These are phyloP conservation scores for Boletus eberwhitei DNA, from an alignment of 768 basidiomycete genomes.

Conservation along the genomic window DNA sequence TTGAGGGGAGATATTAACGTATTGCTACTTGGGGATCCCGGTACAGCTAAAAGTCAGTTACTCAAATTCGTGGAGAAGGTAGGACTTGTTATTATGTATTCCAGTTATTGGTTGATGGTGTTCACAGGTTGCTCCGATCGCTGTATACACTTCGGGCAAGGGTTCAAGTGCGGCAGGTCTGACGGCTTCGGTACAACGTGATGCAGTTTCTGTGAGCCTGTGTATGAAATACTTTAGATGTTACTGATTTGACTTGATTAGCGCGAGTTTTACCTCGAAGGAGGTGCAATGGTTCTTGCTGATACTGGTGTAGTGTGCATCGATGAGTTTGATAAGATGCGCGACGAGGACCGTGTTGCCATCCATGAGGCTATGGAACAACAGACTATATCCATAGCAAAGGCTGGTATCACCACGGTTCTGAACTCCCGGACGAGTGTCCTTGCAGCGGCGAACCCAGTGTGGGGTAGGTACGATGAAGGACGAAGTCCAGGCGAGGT, in stretches of 20 bases:
- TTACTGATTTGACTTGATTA: constrained; percentile 30
- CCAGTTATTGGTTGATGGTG: not conserved
- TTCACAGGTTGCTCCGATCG: constrained; percentile 86
- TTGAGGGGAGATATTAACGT: constrained; percentile 98
- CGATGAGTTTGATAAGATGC: constrained; percentile 99
- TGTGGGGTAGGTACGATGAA: constrained; percentile 97
- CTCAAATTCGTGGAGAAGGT: constrained; percentile 99
- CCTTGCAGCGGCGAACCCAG: constrained; percentile 95
- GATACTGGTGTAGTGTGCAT: constrained; percentile 99
- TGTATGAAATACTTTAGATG: not conserved
- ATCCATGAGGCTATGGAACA: constrained; percentile 99
- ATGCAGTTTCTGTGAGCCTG: constrained; percentile 74
- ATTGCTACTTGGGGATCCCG: constrained; percentile 92
- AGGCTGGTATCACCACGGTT: constrained; percentile 97
- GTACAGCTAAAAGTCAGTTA: constrained; percentile 96
- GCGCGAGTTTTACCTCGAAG: constrained; percentile 99
- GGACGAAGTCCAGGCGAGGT: constrained; percentile 95
- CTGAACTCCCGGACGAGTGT: constrained; percentile 95
- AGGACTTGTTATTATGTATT: not conserved
- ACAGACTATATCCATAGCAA: constrained; percentile 98
- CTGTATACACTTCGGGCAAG: constrained; percentile 98
- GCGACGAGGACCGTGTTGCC: constrained; percentile 97
- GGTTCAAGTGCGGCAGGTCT: constrained; percentile 98
- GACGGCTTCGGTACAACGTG: constrained; percentile 95
- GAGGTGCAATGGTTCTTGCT: constrained; percentile 98